Evolutionary conservation across 169 alveolate species (phyloP).

Genomic region (Plasmodium malariae): DNA sequence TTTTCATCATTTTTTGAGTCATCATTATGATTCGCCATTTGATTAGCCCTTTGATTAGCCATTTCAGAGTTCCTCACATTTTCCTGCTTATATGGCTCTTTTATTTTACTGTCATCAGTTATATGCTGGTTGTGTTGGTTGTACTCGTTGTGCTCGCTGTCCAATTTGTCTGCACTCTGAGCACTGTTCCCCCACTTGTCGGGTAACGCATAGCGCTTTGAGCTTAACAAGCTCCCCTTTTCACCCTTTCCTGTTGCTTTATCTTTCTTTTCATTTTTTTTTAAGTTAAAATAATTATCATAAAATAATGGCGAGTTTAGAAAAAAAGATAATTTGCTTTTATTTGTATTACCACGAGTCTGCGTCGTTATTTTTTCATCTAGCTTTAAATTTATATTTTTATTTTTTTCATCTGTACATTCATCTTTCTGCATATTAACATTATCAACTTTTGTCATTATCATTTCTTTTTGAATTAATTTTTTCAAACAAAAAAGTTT

Average conservation of each 20-base stretch:
- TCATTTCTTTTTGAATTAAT: conserved; percentile 47
- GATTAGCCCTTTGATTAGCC: too few species aligned
- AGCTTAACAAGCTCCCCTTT: too few species aligned
- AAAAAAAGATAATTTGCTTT: conserved; percentile 44
- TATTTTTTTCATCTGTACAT: background rate
- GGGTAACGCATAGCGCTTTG: too few species aligned
- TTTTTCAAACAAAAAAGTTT: conserved; percentile 40
- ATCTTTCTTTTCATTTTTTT: conserved; percentile 1
- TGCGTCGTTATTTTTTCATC: background rate
- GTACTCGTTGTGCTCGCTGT: too few species aligned
- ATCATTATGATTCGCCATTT: too few species aligned
- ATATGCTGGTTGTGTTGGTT: too few species aligned
- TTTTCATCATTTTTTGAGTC: too few species aligned
- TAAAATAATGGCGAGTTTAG: conserved; percentile 20
- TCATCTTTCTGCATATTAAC: background rate
- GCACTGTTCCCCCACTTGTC: too few species aligned
- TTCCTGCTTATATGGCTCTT: too few species aligned
- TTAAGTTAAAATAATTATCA: conserved; percentile 44
- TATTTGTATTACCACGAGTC: background rate
- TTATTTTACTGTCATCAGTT: too few species aligned
- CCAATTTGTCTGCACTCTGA: too few species aligned
- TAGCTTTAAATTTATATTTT: background rate
- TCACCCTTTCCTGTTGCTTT: background rate
- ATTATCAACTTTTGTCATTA: conserved; percentile 9
- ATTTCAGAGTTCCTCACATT: too few species aligned